Evolutionary conservation across 2,329 filamentous ascomycete species (phyloP).

Genomic region (Zymoseptoria pseudotritici): DNA sequence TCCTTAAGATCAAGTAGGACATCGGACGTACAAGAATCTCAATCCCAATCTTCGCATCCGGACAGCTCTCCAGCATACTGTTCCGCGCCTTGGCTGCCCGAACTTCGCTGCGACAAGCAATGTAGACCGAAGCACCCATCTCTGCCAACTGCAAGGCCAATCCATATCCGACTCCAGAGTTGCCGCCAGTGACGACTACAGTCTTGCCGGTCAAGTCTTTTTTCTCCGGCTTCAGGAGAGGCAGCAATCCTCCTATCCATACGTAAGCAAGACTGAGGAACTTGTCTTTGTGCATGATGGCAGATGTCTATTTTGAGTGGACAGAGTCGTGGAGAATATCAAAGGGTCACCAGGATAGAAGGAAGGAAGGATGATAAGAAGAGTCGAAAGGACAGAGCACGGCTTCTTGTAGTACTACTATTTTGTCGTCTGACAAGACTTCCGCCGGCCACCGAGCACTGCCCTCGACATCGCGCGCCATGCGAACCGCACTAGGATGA

Average conservation of each 20-base stretch:
- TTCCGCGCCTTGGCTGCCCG: neutral
- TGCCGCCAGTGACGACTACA: conserved; percentile 12
- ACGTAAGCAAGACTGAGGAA: neutral
- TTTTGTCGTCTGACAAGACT: too few species aligned
- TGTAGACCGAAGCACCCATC: conserved; percentile 2
- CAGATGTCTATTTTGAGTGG: neutral
- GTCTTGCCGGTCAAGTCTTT: conserved; percentile 6
- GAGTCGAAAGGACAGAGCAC: too few species aligned
- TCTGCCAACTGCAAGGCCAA: conserved; percentile 4
- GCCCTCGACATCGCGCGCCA: too few species aligned
- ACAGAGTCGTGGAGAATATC: neutral
- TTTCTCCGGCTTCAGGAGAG: neutral
- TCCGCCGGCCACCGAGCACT: too few species aligned
- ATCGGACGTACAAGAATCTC: neutral
- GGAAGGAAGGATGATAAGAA: too few species aligned
- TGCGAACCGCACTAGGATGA: too few species aligned
- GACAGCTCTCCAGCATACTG: neutral
- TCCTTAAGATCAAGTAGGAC: neutral
- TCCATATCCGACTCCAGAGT: conserved; percentile 11
- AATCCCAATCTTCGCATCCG: neutral
- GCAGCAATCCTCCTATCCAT: neutral
- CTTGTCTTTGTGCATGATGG: neutral
- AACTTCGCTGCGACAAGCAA: neutral
- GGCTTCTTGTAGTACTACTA: too few species aligned
- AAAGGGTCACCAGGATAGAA: too few species aligned